Evolutionary conservation across 2,329 filamentous ascomycete species (phyloP), one percentile per base, ranked within the genome.

Genomic region (Beauveria sp.): DNA sequence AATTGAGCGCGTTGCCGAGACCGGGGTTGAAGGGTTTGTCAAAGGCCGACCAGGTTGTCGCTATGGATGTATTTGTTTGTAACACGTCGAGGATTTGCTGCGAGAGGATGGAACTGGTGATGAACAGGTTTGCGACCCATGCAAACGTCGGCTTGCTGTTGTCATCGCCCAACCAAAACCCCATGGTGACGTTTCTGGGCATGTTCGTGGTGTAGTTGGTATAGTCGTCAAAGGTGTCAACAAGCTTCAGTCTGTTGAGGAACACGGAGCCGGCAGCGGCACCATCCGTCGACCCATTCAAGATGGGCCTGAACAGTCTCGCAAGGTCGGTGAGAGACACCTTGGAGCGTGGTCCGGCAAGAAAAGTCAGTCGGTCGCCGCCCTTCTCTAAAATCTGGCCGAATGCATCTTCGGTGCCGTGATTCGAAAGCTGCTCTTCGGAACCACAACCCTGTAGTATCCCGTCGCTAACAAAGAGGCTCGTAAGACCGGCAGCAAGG

Each of bases 401-500:
- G 22, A 81, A 74, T 62, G 60, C 76, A 66, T 70, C 75, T 65
- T 75, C 65, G 0, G 73, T 73, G 5, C 68, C 67, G 7, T 69
- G 69, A 42, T 77, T 77, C 0, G 79, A 79, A 0, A 81, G 68
- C 52, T 79, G 75, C 2, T 80, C 77, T 0, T 71, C 70, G 1
- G 83, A 81, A 18, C 78, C 75, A 68, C 87, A 90, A 2, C 76
- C 78, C 0, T 72, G 76, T 1, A 78, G 78, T 4, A 72, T 66
- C 66, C 86, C 86, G 52, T 77, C 74, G 49, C 82, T 80, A 8
- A 97, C 76, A 67, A 93, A 93, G 2, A 96, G 78, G 3, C 88
- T 90, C 0, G 92, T 90, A 18, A 96, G 76, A 0, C 87, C 91
- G 20, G 91, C 89, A 1, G 91, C 89, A 61, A 91, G 78, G 58